Conservation (phyloP, 345 rosid genomes). For the Aquilaria malaccensis region DNA sequence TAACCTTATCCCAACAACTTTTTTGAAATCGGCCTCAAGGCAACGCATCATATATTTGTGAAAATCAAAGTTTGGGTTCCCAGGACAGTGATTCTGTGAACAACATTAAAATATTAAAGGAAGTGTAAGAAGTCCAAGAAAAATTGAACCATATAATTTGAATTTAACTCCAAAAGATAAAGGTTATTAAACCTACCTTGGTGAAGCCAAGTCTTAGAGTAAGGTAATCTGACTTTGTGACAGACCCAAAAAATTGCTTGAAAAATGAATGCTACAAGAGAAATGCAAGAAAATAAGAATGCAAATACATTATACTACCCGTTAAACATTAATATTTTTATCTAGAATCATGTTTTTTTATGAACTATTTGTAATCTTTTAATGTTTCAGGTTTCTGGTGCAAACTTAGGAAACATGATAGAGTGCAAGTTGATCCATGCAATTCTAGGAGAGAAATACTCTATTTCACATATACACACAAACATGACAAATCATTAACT, state of each 20-base stretch:
- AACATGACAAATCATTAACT: conserved; percentile 12
- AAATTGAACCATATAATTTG: no score
- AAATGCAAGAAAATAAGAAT: not conserved
- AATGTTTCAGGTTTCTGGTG: no score
- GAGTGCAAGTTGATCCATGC: no score
- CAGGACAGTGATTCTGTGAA: conserved; percentile 65
- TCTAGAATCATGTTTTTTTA: no score
- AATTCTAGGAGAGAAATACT: no score
- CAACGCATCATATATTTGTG: conserved; percentile 81
- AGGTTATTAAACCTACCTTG: conserved; percentile 35
- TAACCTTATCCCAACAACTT: conserved; percentile 90
- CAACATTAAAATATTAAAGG: not conserved
- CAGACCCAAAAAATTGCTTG: conserved; percentile 84
- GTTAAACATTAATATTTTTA: no score
- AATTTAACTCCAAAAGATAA: not conserved
- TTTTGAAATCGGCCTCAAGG: conserved; percentile 90
- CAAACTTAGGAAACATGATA: no score
- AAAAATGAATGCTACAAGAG: conserved; percentile 62
- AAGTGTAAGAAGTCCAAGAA: not conserved
- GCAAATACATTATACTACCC: no score
- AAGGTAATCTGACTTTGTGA: conserved; percentile 66
- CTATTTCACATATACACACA: not conserved
- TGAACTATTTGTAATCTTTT: no score
- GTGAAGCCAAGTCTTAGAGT: conserved; percentile 77
- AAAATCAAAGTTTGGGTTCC: conserved; percentile 71